Evolutionary conservation across 2,329 filamentous ascomycete species (phyloP), one percentile per base, ranked within the genome.

Genomic region (Botrytis paeoniae): DNA sequence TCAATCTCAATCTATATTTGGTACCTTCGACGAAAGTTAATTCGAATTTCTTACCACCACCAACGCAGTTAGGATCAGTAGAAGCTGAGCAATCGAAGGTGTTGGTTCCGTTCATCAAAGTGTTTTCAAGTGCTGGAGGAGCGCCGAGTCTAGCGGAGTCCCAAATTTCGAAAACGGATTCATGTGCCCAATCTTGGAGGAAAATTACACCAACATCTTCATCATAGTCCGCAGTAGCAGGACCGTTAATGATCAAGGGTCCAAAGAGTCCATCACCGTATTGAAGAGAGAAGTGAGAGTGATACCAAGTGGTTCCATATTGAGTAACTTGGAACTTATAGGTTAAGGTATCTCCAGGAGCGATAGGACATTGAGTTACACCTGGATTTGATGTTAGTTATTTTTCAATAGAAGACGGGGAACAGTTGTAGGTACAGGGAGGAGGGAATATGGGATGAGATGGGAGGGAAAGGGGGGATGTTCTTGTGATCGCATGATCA

Each of bases 161-260:
- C 79, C 79, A 80, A 12, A 79, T 57, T 54, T 75, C 32, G 41
- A 72, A 76, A 10, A 74, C 77, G 43, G 78, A 73, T 25, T 65
- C 69, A 51, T 82, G 79, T 61, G 65, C 71, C 80, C 80, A 81
- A 70, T 81, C 80, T 8, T 71, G 72, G 18, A 81, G 71, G 61
- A 80, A 75, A 3, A 81, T 35, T 48, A 72, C 54, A 43, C 81
- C 80, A 29, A 80, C 71, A 72, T 82, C 80, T 29, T 78, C 76
- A 73, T 93, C 89, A 76, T 91, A 91, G 79, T 89, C 84, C 81
- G 14, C 86, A 84, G 6, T 88, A 83, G 78, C 75, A 0, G 89
- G 89, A 0, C 89, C 89, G 69, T 90, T 85, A 77, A 91, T 89
- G 45, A 91, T 81, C 35, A 92, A 86, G 3, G 84, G 85, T 0